Base-by-base conservation (phyloP, 495 filamentous ascomycete genomes). In the Aspergillus sclerotiicarbonarius region DNA sequence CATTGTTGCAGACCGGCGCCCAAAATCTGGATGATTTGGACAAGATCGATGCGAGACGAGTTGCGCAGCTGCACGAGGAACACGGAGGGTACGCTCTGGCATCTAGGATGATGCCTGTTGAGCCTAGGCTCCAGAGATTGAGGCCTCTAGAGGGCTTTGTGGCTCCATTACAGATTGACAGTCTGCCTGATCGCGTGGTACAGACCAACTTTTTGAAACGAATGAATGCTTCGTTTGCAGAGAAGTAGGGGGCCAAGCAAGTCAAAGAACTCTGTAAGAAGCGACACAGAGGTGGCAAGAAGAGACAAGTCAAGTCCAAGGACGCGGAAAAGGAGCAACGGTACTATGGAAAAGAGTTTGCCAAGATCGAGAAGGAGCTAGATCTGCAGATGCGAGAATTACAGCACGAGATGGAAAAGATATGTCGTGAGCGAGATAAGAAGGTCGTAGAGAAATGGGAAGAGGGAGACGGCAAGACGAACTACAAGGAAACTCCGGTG, bases 221-320 rank as follows among this genome's bases (percentile, higher is more conserved):
- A 15, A 21, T 18, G 51, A 53, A 41, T 53, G 51, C 51, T 5
- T 41, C 51, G 5, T 53, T 53, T 53, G 32, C 51, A 13, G 32
- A 9, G 15, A 32, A 18, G 15, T 16, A 53, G 16, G 51, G 20
- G 33, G 12, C 20, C 16, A 53, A 53, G 33, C 32, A 37, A 21
- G 41, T 7, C 13, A 39, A 21, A n/a, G 21, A 37, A 3, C 16
- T 41, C 10, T 32, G 21, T 8, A 53, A 25, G 51, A 21, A 41
- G 9, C 13, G 39, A 13, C 6, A 33, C 16, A n/a, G 39, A n/a
- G 16, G 18, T 35, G 15, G 51, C 4, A 21, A 25, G 51, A 39
- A 16, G 7, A 19, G 25, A 39, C 16, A 19, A 12, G 33, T 25
- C 13, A 53, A 25, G 16, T 19, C 25, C 7, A 19, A 25, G 33